phyloP scores from a whole-genome alignment of 108 stramenopile genomes.

The Cyclotella sp. region DNA sequence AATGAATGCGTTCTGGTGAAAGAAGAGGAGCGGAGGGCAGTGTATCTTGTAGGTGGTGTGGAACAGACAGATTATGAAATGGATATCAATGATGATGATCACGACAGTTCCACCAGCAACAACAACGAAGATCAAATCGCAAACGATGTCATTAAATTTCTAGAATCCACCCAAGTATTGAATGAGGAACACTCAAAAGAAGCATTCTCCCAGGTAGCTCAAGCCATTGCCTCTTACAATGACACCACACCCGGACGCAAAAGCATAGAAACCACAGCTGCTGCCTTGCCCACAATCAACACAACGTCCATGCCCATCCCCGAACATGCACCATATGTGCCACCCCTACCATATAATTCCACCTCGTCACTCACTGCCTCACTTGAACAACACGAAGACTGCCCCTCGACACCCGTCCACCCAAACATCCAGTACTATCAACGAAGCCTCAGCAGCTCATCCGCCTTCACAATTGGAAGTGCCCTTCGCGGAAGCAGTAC shows the following conservation, averaged over 20 bases:
- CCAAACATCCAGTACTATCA: not conserved
- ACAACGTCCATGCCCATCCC: not conserved
- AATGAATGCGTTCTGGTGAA: not conserved
- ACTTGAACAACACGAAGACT: not conserved
- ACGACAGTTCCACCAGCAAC: not conserved
- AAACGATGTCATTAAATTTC: not conserved
- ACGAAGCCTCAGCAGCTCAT: not conserved
- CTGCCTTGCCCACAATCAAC: not conserved
- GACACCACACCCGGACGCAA: not conserved
- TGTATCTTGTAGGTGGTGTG: not conserved
- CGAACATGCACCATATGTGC: constrained; percentile 7
- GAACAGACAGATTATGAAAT: not conserved
- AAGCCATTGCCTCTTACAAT: not conserved
- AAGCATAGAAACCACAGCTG: not conserved
- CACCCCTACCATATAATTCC: constrained; percentile 2
- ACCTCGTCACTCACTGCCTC: not conserved
- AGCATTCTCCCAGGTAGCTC: not conserved
- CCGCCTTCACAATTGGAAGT: constrained; percentile 7
- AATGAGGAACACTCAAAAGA: not conserved
- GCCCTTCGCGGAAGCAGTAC: not conserved
- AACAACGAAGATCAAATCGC: constrained; percentile 20
- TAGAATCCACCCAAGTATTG: not conserved
- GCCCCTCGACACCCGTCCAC: not conserved
- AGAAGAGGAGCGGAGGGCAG: not conserved
- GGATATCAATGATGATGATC: not conserved